Percentiles rank a stretch among this genome's conserved stretches.
Evolutionary conservation across 31 red algal genomes (phyloP).

Genomic region (Porphyra umbilicalis): DNA sequence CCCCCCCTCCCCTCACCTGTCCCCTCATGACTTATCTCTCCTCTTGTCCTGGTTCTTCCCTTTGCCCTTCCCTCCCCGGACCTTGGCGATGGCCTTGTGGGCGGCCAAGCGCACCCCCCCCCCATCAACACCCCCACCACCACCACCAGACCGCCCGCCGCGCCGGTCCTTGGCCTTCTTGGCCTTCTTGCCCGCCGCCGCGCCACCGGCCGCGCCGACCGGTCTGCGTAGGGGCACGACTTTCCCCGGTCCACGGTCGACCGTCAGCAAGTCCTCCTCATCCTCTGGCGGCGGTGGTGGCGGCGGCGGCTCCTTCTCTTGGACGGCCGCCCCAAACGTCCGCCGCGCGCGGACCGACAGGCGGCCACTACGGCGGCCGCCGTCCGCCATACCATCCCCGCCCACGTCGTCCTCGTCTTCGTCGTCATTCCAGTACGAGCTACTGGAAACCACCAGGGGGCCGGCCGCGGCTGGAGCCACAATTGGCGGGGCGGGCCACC

Average conservation of each 20-base stretch:
- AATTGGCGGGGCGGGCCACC: neutral
- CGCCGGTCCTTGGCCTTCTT: neutral
- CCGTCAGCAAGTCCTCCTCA: neutral
- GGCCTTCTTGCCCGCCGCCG: neutral
- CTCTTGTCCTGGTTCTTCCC: neutral
- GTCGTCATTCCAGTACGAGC: neutral
- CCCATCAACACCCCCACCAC: too few species aligned
- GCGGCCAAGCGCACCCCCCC: neutral
- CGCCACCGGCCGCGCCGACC: neutral
- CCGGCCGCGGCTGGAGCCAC: neutral
- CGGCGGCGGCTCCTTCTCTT: neutral
- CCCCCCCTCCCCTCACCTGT: neutral
- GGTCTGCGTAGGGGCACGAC: neutral
- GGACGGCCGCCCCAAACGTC: neutral
- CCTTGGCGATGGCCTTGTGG: neutral
- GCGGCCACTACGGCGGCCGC: neutral
- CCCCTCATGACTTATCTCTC: neutral
- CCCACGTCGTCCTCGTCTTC: neutral
- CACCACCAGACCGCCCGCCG: too few species aligned
- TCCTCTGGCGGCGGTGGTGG: neutral
- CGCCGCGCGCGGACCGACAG: neutral
- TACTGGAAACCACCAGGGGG: neutral
- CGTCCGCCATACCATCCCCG: neutral
- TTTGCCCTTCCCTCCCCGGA: neutral
- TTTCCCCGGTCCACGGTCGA: neutral